A percentile compares a stretch with the other conserved stretches of the same genome.
These are phyloP conservation scores for Agaricales sp. DNA, from an alignment of 1,284 basidiomycete genomes.

Conservation along the genomic window DNA sequence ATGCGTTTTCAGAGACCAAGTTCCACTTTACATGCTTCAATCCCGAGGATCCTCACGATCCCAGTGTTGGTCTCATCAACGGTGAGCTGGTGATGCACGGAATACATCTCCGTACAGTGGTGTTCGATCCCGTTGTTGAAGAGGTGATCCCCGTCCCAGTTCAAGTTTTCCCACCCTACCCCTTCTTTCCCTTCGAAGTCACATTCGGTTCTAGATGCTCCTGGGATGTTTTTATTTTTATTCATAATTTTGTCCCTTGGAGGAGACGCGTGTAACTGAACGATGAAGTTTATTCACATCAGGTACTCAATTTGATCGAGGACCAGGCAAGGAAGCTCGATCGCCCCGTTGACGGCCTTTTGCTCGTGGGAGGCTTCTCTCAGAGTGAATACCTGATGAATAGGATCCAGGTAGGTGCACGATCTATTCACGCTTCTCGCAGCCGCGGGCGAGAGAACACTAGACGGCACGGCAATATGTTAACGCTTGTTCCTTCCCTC, in stretches of 20 bases:
- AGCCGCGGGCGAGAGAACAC: constrained; percentile 59
- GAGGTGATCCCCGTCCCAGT: constrained; percentile 33
- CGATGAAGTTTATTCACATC: constrained; percentile 8
- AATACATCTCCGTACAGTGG: constrained; percentile 60
- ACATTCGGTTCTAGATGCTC: too few species aligned
- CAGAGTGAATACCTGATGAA: not conserved
- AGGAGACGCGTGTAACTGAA: too few species aligned
- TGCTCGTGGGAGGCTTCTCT: constrained; percentile 80
- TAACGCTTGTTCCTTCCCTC: constrained; percentile 6
- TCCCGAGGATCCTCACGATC: constrained; percentile 65
- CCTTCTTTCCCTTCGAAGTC: constrained; percentile 9
- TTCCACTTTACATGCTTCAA: constrained; percentile 82
- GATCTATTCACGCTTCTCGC: not conserved
- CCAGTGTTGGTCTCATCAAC: constrained; percentile 61
- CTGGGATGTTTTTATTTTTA: too few species aligned
- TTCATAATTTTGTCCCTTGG: too few species aligned
- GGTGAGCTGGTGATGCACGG: constrained; percentile 76
- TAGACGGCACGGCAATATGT: constrained; percentile 51
- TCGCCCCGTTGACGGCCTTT: constrained; percentile 62
- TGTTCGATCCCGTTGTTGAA: constrained; percentile 71
- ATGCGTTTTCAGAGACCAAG: constrained; percentile 43
- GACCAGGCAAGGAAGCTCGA: constrained; percentile 56
- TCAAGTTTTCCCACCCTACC: constrained; percentile 4
- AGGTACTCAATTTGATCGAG: constrained; percentile 70
- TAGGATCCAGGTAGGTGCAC: not conserved